phyloP scores from a whole-genome alignment of 768 basidiomycete species.

The Tylopilus balloui region DNA sequence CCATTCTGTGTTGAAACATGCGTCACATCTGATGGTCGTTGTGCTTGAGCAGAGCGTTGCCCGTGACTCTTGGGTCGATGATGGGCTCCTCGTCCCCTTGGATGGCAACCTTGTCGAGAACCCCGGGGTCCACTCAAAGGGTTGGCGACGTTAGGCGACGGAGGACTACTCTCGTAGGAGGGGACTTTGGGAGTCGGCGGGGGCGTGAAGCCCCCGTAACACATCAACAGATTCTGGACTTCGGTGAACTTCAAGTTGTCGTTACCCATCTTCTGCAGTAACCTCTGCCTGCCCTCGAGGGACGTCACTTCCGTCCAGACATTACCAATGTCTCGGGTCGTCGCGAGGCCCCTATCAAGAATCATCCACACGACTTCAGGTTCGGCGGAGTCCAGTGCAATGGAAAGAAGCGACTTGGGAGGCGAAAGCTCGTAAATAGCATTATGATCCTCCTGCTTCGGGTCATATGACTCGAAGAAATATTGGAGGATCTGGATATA shows the following conservation, averaged over 20 bases:
- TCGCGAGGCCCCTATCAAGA: slow-evolving; percentile 54
- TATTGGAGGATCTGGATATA: slow-evolving; percentile 49
- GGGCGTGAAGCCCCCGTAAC: slow-evolving; percentile 48
- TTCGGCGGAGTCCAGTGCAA: slow-evolving; percentile 57
- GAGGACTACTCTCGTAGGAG: slow-evolving; percentile 8
- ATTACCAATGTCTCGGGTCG: slow-evolving; percentile 43
- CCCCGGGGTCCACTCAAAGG: slow-evolving; percentile 8
- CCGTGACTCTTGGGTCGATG: slow-evolving; percentile 5
- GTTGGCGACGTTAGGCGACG: slow-evolving; percentile 13
- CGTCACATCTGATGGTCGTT: slow-evolving; percentile 1
- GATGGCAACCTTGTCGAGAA: slow-evolving; percentile 4
- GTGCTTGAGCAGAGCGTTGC: not conserved
- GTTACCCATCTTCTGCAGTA: slow-evolving; percentile 23
- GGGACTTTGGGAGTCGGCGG: slow-evolving; percentile 33
- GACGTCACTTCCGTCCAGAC: slow-evolving; percentile 49
- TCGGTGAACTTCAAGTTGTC: slow-evolving; percentile 41
- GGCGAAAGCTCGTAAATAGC: slow-evolving; percentile 44
- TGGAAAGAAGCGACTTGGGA: slow-evolving; percentile 43
- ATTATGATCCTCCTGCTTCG: slow-evolving; percentile 46
- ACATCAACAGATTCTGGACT: slow-evolving; percentile 49
- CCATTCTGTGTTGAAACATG: slow-evolving; percentile 12
- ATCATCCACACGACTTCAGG: slow-evolving; percentile 64
- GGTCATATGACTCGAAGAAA: slow-evolving; percentile 59
- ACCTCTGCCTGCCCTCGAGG: slow-evolving; percentile 25
- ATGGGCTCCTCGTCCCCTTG: slow-evolving; percentile 10